phyloP scores from a whole-genome alignment of 2,329 filamentous ascomycete species.

The Metarhizium sp. region DNA sequence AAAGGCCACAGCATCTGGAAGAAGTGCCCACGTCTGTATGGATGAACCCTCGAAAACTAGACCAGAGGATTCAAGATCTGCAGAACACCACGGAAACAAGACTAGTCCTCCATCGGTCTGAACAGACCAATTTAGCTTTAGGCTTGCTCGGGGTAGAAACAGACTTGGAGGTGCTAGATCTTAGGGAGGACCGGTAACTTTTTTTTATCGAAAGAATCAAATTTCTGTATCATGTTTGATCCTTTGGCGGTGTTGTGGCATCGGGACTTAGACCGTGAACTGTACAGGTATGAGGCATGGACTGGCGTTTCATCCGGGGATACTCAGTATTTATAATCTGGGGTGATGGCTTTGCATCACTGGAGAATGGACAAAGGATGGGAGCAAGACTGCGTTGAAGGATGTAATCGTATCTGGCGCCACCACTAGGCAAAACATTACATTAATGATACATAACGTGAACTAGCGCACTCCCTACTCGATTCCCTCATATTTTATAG shows the following conservation, averaged over 20 bases:
- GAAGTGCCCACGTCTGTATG: conserved; percentile 31
- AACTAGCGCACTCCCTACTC: neutral
- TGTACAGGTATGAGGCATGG: neutral
- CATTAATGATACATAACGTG: conserved; percentile 21
- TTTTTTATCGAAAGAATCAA: neutral
- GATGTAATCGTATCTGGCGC: conserved; percentile 6
- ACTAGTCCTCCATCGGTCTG: conserved; percentile 51
- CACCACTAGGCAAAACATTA: conserved; percentile 11
- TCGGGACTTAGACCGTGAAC: neutral
- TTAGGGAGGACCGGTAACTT: conserved; percentile 31
- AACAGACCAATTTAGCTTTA: conserved; percentile 65
- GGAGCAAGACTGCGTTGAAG: neutral
- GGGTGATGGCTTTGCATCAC: neutral
- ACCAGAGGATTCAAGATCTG: conserved; percentile 40
- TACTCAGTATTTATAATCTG: neutral
- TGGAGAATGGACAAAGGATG: neutral
- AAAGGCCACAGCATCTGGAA: conserved; percentile 31
- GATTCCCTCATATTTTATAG: neutral
- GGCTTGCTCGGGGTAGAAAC: conserved; percentile 71
- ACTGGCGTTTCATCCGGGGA: neutral
- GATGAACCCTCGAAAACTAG: conserved; percentile 41
- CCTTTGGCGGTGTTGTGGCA: neutral
- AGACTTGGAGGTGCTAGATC: conserved; percentile 56
- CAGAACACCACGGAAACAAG: conserved; percentile 30
- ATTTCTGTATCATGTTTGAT: neutral